These are phyloP conservation scores for Xylariaceae sp. DNA, from an alignment of 2,329 filamentous ascomycete species.

Conservation along the genomic window DNA sequence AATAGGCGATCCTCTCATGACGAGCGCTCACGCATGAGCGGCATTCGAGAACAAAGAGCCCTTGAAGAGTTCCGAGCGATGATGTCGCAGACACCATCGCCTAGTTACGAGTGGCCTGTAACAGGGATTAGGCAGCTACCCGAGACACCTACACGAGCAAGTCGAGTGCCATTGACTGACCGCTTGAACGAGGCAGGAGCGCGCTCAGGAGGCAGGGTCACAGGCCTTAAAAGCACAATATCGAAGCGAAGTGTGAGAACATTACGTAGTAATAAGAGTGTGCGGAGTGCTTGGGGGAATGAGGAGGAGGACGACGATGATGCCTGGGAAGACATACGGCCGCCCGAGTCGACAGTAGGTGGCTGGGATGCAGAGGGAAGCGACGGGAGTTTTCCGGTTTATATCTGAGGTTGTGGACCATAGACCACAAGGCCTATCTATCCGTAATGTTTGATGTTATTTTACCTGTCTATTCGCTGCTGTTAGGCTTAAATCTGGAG, in stretches of 20 bases:
- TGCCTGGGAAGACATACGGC: constrained; percentile 40
- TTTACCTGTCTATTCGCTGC: constrained; percentile 6
- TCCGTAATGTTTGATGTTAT: constrained; percentile 18
- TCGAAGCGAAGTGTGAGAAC: constrained; percentile 33
- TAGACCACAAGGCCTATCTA: neutral
- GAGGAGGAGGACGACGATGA: constrained; percentile 37
- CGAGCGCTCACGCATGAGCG: constrained; percentile 26
- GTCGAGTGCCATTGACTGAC: constrained; percentile 24
- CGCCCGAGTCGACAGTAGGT: constrained; percentile 34
- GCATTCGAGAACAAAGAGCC: constrained; percentile 26
- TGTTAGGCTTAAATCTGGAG: neutral
- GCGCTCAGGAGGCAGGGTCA: too few species aligned
- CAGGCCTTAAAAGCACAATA: constrained; percentile 20
- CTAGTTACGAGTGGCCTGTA: constrained; percentile 22
- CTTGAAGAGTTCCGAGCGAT: constrained; percentile 24
- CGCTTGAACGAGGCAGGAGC: constrained; percentile 25
- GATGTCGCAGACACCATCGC: constrained; percentile 30
- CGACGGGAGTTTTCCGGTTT: constrained; percentile 39
- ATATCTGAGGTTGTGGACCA: constrained; percentile 32
- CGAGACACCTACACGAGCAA: constrained; percentile 30
- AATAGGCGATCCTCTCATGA: constrained; percentile 29
- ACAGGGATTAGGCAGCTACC: constrained; percentile 29
- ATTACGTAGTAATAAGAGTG: constrained; percentile 31
- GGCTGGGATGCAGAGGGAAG: constrained; percentile 35
- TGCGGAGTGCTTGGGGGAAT: constrained; percentile 28